Evolutionary conservation across 1,139 yeast species (phyloP).

Genomic region (Yamadazyma trypodendri): DNA sequence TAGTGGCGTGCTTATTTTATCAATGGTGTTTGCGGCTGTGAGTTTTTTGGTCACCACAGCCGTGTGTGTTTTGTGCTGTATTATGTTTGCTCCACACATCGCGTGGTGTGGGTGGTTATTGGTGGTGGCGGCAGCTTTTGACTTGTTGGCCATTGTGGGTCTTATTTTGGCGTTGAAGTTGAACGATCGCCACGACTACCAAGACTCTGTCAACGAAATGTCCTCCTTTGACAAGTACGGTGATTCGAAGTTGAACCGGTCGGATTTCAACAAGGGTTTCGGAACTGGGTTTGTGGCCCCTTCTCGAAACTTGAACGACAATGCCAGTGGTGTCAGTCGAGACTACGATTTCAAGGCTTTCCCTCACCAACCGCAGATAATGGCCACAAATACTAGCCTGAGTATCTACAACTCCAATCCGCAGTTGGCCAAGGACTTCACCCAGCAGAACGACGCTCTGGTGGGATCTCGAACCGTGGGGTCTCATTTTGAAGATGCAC

Average conservation of each 20-base stretch:
- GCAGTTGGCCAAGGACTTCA: slow-evolving; percentile 36
- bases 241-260: too few relatives aligned
- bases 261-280: neutral
- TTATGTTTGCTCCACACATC: slow-evolving; percentile 62
- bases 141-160: slow-evolving; percentile 36
- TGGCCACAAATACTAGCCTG: slow-evolving; percentile 15
- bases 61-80: slow-evolving; percentile 49
- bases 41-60: slow-evolving; percentile 53
- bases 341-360: slow-evolving; percentile 27
- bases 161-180: slow-evolving; percentile 23
- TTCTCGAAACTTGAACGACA: slow-evolving; percentile 9
- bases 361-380: slow-evolving; percentile 4
- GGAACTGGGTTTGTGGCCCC: slow-evolving; percentile 9
- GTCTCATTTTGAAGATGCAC: slow-evolving; percentile 20
- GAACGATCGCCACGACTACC: neutral
- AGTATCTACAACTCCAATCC: slow-evolving; percentile 35
- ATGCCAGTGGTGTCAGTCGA: slow-evolving; percentile 23
- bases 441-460: slow-evolving; percentile 18
- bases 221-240: slow-evolving; percentile 18
- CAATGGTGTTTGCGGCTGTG: slow-evolving; percentile 34
- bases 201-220: slow-evolving; percentile 11
- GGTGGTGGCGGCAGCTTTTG: slow-evolving; percentile 61
- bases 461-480: slow-evolving; percentile 15
- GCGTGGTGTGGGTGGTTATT: slow-evolving; percentile 71
- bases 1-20: slow-evolving; percentile 20